These are phyloP conservation scores for Pichia sp. DNA, from an alignment of 1,139 yeast species.

Conservation along the genomic window DNA sequence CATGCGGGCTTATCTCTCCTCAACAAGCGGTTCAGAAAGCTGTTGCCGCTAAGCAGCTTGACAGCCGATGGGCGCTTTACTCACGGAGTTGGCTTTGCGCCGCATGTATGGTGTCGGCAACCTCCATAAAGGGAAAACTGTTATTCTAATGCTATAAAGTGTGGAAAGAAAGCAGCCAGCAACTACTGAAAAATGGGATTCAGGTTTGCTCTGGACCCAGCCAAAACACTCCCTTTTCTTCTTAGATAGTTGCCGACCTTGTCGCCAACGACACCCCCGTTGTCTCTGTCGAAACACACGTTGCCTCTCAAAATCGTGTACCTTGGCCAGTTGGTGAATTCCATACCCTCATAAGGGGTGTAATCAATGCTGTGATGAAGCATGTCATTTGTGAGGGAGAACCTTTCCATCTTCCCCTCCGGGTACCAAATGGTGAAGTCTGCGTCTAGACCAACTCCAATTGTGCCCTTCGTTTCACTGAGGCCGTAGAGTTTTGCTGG, in stretches of 20 bases:
- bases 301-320: constrained; percentile 40
- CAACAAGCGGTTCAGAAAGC: no score
- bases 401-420: constrained; percentile 35
- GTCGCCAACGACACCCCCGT: constrained; percentile 29
- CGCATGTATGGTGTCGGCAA: no score
- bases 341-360: constrained; percentile 44
- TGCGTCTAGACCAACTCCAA: constrained; percentile 74
- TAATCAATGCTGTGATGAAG: constrained; percentile 44
- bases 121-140: no score
- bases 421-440: constrained; percentile 79
- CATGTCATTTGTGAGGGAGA: constrained; percentile 34
- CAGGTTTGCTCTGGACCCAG: constrained; percentile 7
- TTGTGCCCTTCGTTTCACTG: constrained; percentile 61
- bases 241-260: constrained; percentile 30
- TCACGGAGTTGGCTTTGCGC: no score
- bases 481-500: constrained; percentile 73
- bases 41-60: no score
- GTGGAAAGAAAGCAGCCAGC: no score
- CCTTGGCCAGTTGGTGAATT: constrained; percentile 44
- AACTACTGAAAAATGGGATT: constrained; percentile 6
- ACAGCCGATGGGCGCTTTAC: no score
- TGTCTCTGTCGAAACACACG: constrained; percentile 36
- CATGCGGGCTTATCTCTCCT: no score
- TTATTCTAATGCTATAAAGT: no score
- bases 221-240: constrained; percentile 24